These are phyloP conservation scores for Leishmania tarentolae DNA, from an alignment of 208 protist species.

Conservation along the genomic window DNA sequence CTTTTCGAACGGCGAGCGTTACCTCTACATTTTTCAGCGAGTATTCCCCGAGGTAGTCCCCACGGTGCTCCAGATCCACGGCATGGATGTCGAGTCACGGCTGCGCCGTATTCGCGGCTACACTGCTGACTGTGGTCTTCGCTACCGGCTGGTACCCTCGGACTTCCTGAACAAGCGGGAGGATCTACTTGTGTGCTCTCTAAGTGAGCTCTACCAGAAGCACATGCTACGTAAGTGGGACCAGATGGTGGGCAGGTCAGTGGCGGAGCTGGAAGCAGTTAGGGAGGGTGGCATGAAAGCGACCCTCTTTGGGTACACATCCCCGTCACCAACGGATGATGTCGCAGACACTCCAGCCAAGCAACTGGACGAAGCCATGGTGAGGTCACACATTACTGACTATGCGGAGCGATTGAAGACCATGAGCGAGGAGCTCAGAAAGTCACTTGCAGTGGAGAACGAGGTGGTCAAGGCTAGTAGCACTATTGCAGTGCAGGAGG, in stretches of 20 bases:
- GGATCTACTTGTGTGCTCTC: conserved; percentile 64
- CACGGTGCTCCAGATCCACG: conserved; percentile 21
- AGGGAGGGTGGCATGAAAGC: conserved; percentile 12
- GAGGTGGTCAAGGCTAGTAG: conserved; percentile 10
- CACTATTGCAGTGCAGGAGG: conserved; percentile 23
- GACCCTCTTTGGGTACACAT: conserved; percentile 8
- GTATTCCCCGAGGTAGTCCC: conserved; percentile 52
- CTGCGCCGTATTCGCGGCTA: conserved; percentile 55
- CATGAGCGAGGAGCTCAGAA: conserved; percentile 9
- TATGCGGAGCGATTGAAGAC: conserved; percentile 14
- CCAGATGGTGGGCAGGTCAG: conserved; percentile 1
- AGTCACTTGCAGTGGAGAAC: conserved; percentile 2
- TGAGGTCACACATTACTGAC: conserved; percentile 2
- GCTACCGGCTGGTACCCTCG: conserved; percentile 42
- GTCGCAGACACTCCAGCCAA: neutral
- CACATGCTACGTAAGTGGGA: conserved; percentile 25
- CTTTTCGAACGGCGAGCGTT: conserved; percentile 72
- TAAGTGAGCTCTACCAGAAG: conserved; percentile 53
- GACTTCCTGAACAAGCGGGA: conserved; percentile 72
- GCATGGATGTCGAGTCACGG: conserved; percentile 44
- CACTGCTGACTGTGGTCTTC: conserved; percentile 40
- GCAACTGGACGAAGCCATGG: conserved; percentile 22
- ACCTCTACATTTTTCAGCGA: conserved; percentile 49
- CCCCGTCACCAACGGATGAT: neutral
- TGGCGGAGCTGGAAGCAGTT: conserved; percentile 19